phyloP scores from a whole-genome alignment of 306 rosid genomes.

The Corylus avellana region DNA sequence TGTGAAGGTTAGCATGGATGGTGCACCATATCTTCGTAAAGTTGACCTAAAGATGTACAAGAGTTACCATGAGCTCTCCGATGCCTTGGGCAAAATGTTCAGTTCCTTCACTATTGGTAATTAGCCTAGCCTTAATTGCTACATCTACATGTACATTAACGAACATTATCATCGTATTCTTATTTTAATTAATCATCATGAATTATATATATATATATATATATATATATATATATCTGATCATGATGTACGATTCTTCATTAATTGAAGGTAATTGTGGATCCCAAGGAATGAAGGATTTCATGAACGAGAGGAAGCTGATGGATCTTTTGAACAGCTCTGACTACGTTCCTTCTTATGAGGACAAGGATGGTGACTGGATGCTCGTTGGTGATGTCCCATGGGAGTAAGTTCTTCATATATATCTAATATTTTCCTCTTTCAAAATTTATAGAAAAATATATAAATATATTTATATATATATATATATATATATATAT shows the following conservation, averaged over 20 bases:
- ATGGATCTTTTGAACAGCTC: constrained; percentile 81
- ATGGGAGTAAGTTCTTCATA: constrained; percentile 71
- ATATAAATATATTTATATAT: no score
- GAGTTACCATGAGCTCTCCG: constrained; percentile 68
- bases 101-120: constrained; percentile 75
- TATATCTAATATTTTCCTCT: no score
- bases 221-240: background rate
- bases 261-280: constrained; percentile 64
- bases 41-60: constrained; percentile 69
- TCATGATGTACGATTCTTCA: background rate
- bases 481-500: no score
- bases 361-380: constrained; percentile 97
- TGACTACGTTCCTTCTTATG: constrained; percentile 86
- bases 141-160: no score
- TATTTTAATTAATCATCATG: no score
- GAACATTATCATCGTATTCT: no score
- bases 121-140: background rate
- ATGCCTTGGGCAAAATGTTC: constrained; percentile 83
- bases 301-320: constrained; percentile 87
- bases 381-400: constrained; percentile 99
- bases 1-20: constrained; percentile 95
- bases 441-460: no score
- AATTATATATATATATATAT: no score
- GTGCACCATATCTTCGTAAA: constrained; percentile 96
- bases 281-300: constrained; percentile 79